Evolutionary conservation across 805 yeast species (phyloP).

Genomic region (Sungouiella blattae): DNA sequence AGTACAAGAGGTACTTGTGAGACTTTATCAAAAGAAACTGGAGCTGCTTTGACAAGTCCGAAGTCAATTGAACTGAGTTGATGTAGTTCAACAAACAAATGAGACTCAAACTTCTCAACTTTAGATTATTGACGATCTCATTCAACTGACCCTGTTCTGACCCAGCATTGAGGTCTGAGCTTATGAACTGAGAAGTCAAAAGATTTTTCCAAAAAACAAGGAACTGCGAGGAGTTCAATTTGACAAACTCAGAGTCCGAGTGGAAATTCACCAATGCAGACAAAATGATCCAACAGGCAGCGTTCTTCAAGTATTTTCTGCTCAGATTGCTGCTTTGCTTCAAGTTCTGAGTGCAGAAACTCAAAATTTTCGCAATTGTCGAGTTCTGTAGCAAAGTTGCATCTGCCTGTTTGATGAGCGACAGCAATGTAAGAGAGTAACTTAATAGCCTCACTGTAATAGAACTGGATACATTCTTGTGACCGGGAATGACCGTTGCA

Average conservation of each 20-base stretch:
- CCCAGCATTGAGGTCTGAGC: conserved; percentile 17
- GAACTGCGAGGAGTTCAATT: conserved; percentile 41
- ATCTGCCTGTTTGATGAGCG: conserved; percentile 35
- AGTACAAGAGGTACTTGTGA: conserved; percentile 36
- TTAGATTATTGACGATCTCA: conserved; percentile 34
- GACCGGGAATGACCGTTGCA: conserved; percentile 1
- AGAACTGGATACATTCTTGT: conserved; percentile 19
- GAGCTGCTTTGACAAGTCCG: conserved; percentile 39
- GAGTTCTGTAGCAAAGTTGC: conserved; percentile 34
- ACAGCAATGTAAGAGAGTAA: conserved; percentile 33
- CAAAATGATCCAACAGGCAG: conserved; percentile 41
- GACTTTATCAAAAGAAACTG: conserved; percentile 40
- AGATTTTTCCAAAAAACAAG: conserved; percentile 43
- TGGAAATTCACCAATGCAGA: conserved; percentile 38
- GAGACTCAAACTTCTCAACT: conserved; percentile 35
- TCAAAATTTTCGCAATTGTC: conserved; percentile 37
- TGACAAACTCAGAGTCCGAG: conserved; percentile 40
- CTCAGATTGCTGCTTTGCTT: conserved; percentile 30
- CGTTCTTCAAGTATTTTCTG: conserved; percentile 21
- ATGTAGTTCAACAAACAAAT: conserved; percentile 39
- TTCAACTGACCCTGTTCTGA: conserved; percentile 14
- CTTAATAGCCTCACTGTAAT: conserved; percentile 24
- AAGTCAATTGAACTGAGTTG: conserved; percentile 33
- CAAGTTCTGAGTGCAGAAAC: conserved; percentile 44
- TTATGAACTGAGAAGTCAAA: conserved; percentile 39